Evolutionary conservation across 2,329 filamentous ascomycete genomes (phyloP).

Genomic region (Xylaria sp.): DNA sequence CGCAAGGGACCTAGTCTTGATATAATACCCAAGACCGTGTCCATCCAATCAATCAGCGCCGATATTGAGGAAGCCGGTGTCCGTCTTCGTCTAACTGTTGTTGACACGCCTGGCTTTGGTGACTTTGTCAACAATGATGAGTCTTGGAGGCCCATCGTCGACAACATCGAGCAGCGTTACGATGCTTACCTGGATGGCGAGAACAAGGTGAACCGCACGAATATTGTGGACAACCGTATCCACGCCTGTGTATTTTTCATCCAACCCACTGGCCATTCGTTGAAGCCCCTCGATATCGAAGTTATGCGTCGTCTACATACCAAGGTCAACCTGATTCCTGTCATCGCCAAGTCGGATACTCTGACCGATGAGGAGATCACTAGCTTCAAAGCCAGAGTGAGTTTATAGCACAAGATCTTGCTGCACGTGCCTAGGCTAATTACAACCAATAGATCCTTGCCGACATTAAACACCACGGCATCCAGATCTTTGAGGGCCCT

Average conservation of each 20-base stretch:
- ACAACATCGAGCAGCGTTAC: slow-evolving; percentile 99
- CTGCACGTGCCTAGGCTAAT: slow-evolving; percentile 17
- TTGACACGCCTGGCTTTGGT: slow-evolving; percentile 97
- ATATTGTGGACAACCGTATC: slow-evolving; percentile 99
- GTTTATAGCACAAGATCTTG: slow-evolving; percentile 52
- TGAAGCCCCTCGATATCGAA: slow-evolving; percentile 98
- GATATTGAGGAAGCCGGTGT: slow-evolving; percentile 99
- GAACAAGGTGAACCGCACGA: slow-evolving; percentile 99
- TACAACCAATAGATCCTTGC: slow-evolving; percentile 77
- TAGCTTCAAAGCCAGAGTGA: slow-evolving; percentile 94
- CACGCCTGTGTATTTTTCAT: slow-evolving; percentile 99
- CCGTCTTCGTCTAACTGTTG: slow-evolving; percentile 92
- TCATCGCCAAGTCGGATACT: slow-evolving; percentile 98
- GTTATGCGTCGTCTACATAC: slow-evolving; percentile 99
- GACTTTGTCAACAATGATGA: slow-evolving; percentile 99
- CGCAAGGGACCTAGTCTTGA: slow-evolving; percentile 97
- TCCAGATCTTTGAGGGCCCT: slow-evolving; percentile 98
- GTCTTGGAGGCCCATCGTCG: slow-evolving; percentile 98
- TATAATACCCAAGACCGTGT: slow-evolving; percentile 97
- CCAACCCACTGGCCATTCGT: slow-evolving; percentile 95
- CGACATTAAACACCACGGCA: slow-evolving; percentile 96
- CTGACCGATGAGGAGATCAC: slow-evolving; percentile 96
- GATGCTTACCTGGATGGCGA: slow-evolving; percentile 98
- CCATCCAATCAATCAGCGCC: slow-evolving; percentile 92
- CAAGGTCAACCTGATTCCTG: slow-evolving; percentile 99